phyloP scores from a whole-genome alignment of 1,139 yeast genomes.

The Schizosaccharomyces versatilis region DNA sequence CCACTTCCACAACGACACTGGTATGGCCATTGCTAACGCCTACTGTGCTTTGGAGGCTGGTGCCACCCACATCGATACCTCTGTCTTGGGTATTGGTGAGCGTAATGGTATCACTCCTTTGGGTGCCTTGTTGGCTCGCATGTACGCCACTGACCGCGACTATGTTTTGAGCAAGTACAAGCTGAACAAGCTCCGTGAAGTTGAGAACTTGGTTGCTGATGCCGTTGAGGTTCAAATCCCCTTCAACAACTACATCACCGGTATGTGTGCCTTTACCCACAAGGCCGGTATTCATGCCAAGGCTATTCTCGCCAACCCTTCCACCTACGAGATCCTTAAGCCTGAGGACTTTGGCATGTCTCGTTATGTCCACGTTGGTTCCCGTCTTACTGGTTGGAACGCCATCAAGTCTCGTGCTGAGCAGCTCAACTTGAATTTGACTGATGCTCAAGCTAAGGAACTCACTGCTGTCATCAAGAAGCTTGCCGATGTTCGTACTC shows the following conservation, averaged over 20 bases:
- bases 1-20: slow-evolving; percentile 97
- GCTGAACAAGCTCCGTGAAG: slow-evolving; percentile 83
- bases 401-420: slow-evolving; percentile 96
- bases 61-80: slow-evolving; percentile 81
- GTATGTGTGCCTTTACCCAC: slow-evolving; percentile 98
- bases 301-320: slow-evolving; percentile 94
- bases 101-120: slow-evolving; percentile 95
- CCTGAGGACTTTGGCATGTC: slow-evolving; percentile 90
- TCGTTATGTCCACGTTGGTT: slow-evolving; percentile 84
- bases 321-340: slow-evolving; percentile 86
- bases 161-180: slow-evolving; percentile 88
- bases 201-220: slow-evolving; percentile 88
- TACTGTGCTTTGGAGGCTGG: slow-evolving; percentile 97
- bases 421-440: slow-evolving; percentile 71
- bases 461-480: slow-evolving; percentile 81
- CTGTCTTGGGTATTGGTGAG: slow-evolving; percentile 95
- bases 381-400: slow-evolving; percentile 96
- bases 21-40: slow-evolving; percentile 96
- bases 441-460: slow-evolving; percentile 86
- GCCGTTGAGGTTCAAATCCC: slow-evolving; percentile 95
- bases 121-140: slow-evolving; percentile 96
- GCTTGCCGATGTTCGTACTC: slow-evolving; percentile 84
- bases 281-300: slow-evolving; percentile 98
- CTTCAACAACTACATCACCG: slow-evolving; percentile 95
- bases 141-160: slow-evolving; percentile 96